Evolutionary conservation across 495 filamentous ascomycete genomes (phyloP).

Genomic region (Penicillium cosmopolitanum): DNA sequence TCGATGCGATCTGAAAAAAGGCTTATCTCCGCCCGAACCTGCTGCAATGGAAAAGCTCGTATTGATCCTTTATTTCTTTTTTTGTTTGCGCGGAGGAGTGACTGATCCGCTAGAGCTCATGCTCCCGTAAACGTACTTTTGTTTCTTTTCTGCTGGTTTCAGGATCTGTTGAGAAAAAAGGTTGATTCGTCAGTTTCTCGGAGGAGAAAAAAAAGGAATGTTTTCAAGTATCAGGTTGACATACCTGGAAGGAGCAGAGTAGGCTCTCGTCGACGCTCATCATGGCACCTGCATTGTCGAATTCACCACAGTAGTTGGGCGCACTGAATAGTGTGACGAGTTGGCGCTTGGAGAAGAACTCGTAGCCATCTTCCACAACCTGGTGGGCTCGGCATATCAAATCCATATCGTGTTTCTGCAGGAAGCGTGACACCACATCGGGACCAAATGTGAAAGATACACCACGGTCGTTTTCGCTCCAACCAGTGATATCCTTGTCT

Average conservation of each 20-base stretch:
- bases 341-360: slow-evolving; percentile 99
- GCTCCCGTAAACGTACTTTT: slow-evolving; percentile 98
- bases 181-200: slow-evolving; percentile 8
- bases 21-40: slow-evolving; percentile 96
- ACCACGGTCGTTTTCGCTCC: slow-evolving; percentile 98
- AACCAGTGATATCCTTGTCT: slow-evolving; percentile 99
- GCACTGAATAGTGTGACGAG: slow-evolving; percentile 97
- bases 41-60: slow-evolving; percentile 83
- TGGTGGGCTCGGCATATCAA: slow-evolving; percentile 98
- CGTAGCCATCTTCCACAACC: slow-evolving; percentile 98
- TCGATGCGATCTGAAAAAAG: slow-evolving; percentile 21
- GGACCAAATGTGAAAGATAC: slow-evolving; percentile 99
- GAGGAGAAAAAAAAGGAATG: slow-evolving; percentile 5
- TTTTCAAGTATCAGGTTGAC: slow-evolving; percentile 28
- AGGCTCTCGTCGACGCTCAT: slow-evolving; percentile 99
- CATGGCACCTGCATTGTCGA: slow-evolving; percentile 99
- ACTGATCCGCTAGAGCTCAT: slow-evolving; percentile 83
- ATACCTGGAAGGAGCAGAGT: slow-evolving; percentile 97
- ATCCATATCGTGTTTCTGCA: slow-evolving; percentile 99
- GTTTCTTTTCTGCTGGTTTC: slow-evolving; percentile 99
- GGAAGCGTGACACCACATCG: slow-evolving; percentile 97
- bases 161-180: slow-evolving; percentile 68
- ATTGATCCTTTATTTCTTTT: slow-evolving; percentile 79
- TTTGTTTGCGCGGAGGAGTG: slow-evolving; percentile 90
- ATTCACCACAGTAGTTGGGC: slow-evolving; percentile 99